These are phyloP conservation scores for Ogataea glucozyma DNA, from an alignment of 805 yeast genomes.

Conservation along the genomic window DNA sequence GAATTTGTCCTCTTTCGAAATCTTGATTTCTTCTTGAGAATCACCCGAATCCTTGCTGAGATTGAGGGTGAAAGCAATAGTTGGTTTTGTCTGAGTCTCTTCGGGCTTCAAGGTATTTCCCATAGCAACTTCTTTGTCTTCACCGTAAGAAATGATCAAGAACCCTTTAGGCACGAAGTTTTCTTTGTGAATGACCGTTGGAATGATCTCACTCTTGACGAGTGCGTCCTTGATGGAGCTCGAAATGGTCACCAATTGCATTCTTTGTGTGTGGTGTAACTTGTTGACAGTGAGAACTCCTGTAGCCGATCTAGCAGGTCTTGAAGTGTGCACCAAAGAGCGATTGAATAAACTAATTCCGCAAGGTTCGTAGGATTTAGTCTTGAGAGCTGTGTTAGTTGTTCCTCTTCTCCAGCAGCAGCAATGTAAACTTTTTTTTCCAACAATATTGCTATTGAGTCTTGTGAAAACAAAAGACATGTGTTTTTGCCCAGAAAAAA, in stretches of 20 bases:
- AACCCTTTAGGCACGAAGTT: conserved; percentile 48
- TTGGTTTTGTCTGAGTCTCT: conserved; percentile 69
- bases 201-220: conserved; percentile 49
- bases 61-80: conserved; percentile 60
- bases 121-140: conserved; percentile 62
- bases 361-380: background rate
- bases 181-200: conserved; percentile 50
- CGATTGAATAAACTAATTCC: background rate
- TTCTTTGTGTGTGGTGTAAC: conserved; percentile 11
- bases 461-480: conserved; percentile 2
- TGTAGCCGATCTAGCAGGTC: too few species aligned
- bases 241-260: conserved; percentile 49
- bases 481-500: background rate
- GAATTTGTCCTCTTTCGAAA: conserved; percentile 52
- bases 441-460: conserved; percentile 5
- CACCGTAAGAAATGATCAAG: conserved; percentile 64
- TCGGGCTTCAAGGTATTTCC: conserved; percentile 71
- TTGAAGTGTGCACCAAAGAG: background rate
- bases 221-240: conserved; percentile 55
- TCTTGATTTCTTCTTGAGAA: conserved; percentile 40
- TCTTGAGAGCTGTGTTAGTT: background rate
- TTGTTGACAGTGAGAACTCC: background rate
- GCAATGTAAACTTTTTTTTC: conserved; percentile 9
- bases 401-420: background rate
- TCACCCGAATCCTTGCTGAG: conserved; percentile 32